Conservation (phyloP, 73 alveolate genomes). For the Stentor coeruleus region DNA sequence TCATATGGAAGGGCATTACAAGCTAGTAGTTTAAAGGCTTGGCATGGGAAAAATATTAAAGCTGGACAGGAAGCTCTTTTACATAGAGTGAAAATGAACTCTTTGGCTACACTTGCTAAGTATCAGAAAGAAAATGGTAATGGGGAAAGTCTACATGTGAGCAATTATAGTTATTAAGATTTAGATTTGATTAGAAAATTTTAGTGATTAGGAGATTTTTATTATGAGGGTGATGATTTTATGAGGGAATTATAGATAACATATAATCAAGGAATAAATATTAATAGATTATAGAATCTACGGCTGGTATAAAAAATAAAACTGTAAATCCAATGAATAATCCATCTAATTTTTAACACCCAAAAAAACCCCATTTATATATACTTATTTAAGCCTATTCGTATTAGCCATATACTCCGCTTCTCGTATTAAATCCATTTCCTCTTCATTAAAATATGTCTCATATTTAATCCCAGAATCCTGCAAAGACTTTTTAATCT, state of each 20-base stretch:
- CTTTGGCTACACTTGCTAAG: slow-evolving; percentile 83
- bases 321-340: too few species aligned
- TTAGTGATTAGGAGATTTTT: too few species aligned
- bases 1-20: slow-evolving; percentile 95
- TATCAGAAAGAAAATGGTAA: neutral
- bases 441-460: slow-evolving; percentile 17
- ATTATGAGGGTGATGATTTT: neutral
- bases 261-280: too few species aligned
- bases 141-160: slow-evolving; percentile 35
- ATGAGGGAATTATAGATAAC: neutral
- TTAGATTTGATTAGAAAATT: too few species aligned
- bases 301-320: too few species aligned
- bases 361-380: too few species aligned
- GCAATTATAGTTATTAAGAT: slow-evolving; percentile 23
- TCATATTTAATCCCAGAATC: neutral
- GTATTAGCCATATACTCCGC: slow-evolving; percentile 7
- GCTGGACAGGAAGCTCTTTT: slow-evolving; percentile 87
- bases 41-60: slow-evolving; percentile 86
- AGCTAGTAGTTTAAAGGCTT: slow-evolving; percentile 77
- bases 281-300: too few species aligned
- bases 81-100: slow-evolving; percentile 83
- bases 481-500: neutral
- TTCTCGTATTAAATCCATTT: neutral
- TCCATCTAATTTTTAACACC: too few species aligned
- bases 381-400: neutral